Conservation (phyloP, 768 basidiomycete species). For the Collybia nuda region DNA sequence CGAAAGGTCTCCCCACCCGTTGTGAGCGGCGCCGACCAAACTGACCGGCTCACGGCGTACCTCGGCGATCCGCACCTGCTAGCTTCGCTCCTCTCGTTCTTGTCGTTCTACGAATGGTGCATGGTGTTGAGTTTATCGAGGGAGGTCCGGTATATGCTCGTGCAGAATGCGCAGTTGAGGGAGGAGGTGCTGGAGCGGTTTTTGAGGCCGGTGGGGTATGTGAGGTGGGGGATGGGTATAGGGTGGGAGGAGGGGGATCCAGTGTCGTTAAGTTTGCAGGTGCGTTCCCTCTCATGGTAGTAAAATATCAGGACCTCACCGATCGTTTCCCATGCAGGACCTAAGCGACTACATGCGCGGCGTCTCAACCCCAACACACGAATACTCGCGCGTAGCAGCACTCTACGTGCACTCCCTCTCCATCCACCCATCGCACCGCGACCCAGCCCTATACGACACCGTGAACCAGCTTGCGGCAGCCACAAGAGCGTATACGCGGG, state of each 20-base stretch:
- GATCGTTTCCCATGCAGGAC: constrained; percentile 45
- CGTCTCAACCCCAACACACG: constrained; percentile 72
- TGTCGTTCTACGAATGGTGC: constrained; percentile 77
- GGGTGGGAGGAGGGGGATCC: constrained; percentile 60
- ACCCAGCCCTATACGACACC: constrained; percentile 37
- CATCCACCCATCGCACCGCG: constrained; percentile 40
- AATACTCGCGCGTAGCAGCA: constrained; percentile 62
- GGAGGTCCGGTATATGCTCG: constrained; percentile 47
- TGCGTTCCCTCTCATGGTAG: constrained; percentile 25
- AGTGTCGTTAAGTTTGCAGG: constrained; percentile 60
- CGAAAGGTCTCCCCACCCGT: too few relatives aligned
- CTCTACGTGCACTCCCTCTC: constrained; percentile 53
- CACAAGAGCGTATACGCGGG: constrained; percentile 75
- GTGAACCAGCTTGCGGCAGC: constrained; percentile 57
- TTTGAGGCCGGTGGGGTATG: constrained; percentile 71
- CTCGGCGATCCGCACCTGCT: constrained; percentile 55
- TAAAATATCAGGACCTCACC: background rate
- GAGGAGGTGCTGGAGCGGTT: constrained; percentile 72
- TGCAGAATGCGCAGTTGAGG: constrained; percentile 47
- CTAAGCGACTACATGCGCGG: constrained; percentile 79
- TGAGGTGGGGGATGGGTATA: too few relatives aligned
- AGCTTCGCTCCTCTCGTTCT: constrained; percentile 49
- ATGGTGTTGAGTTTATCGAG: constrained; percentile 57
- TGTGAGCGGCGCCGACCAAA: constrained; percentile 8
- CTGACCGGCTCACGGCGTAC: constrained; percentile 45